phyloP scores from a whole-genome alignment of 805 yeast species.

The Torulaspora quercuum region DNA sequence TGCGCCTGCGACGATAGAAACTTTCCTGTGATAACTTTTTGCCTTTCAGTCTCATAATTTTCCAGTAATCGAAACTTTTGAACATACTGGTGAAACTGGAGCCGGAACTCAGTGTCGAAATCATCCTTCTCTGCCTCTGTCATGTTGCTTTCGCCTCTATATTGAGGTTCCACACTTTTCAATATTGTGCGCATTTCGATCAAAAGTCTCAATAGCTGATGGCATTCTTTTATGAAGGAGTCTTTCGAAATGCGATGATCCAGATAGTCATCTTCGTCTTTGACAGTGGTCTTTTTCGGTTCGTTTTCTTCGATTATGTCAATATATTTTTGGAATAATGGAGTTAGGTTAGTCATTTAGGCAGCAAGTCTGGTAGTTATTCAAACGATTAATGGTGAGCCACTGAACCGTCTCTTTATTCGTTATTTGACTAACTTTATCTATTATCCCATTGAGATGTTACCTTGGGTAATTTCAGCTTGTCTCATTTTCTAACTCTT shows the following conservation, averaged over 20 bases:
- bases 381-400: no score
- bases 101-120: constrained; percentile 53
- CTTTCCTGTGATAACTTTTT: constrained; percentile 25
- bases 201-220: constrained; percentile 29
- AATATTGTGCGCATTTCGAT: constrained; percentile 32
- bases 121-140: constrained; percentile 49
- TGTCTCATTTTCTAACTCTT: no score
- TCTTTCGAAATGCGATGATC: constrained; percentile 22
- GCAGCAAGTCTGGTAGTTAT: no score
- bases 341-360: constrained; percentile 32
- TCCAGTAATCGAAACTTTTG: constrained; percentile 50
- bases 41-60: constrained; percentile 50
- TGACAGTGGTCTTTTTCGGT: background rate
- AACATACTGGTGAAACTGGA: constrained; percentile 49
- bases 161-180: constrained; percentile 27
- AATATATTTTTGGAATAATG: constrained; percentile 29
- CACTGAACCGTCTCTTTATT: no score
- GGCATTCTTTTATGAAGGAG: constrained; percentile 33
- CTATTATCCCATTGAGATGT: no score
- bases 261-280: constrained; percentile 1
- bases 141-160: constrained; percentile 33
- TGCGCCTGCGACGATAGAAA: constrained; percentile 20
- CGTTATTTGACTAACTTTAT: no score
- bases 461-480: no score
- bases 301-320: constrained; percentile 25